Conservation (phyloP, 345 rosid genomes). For the Pistacia atlantica region DNA sequence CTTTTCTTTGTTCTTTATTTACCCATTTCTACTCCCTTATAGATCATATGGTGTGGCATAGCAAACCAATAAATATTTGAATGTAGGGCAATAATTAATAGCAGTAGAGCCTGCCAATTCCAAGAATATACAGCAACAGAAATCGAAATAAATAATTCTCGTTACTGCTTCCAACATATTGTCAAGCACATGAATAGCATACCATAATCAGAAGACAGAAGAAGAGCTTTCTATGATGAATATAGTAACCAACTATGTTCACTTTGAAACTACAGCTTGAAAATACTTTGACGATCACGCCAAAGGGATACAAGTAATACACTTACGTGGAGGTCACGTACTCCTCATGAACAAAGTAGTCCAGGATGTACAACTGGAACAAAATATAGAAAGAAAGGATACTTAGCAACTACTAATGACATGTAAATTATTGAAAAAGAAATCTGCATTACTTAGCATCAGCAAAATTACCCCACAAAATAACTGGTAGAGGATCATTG, state of each 20-base stretch:
- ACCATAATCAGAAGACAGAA: constrained; percentile 4
- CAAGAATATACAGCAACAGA: too few species aligned
- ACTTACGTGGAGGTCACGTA: constrained; percentile 95
- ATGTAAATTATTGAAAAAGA: neutral
- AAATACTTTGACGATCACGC: neutral
- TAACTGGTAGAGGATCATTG: constrained; percentile 84
- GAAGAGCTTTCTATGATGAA: neutral
- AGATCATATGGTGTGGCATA: too few species aligned
- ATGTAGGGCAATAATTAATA: too few species aligned
- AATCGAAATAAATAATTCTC: too few species aligned
- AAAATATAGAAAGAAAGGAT: constrained; percentile 12
- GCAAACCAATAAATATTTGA: too few species aligned
- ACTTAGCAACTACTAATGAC: constrained; percentile 17
- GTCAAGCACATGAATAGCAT: neutral
- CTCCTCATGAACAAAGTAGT: constrained; percentile 83
- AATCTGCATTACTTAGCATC: constrained; percentile 9
- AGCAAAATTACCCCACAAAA: constrained; percentile 65
- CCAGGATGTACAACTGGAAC: constrained; percentile 73
- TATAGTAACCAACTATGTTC: neutral
- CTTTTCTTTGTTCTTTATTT: too few species aligned
- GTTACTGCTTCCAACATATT: neutral
- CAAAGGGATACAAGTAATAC: constrained; percentile 12
- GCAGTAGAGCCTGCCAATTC: too few species aligned
- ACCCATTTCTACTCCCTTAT: too few species aligned
- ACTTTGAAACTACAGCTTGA: neutral